phyloP scores from a whole-genome alignment of 2,329 filamentous ascomycete genomes.

The Cladophialophora chaetospira region DNA sequence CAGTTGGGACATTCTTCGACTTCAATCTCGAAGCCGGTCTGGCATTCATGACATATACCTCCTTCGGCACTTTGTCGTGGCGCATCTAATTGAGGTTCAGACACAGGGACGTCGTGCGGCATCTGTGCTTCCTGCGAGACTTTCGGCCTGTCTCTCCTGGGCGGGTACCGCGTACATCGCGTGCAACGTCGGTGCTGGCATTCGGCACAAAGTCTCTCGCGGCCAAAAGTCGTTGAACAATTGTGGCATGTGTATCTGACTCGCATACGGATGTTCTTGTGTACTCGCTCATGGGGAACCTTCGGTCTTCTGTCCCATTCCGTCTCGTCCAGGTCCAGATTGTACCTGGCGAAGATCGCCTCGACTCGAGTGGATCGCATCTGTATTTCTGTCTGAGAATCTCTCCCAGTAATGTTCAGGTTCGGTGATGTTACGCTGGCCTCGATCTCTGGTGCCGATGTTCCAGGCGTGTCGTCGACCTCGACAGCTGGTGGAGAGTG shows the following conservation, averaged over 20 bases:
- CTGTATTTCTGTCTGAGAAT: constrained; percentile 15
- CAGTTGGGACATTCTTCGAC: constrained; percentile 30
- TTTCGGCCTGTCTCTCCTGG: constrained; percentile 59
- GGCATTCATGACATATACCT: constrained; percentile 31
- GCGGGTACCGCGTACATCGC: constrained; percentile 74
- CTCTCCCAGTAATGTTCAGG: not conserved
- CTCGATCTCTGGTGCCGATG: not conserved
- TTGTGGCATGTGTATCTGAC: constrained; percentile 69
- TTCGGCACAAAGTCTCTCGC: constrained; percentile 70
- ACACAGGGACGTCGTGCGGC: not conserved
- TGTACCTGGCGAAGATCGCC: constrained; percentile 51
- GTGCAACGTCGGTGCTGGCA: constrained; percentile 82
- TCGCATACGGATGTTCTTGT: constrained; percentile 51
- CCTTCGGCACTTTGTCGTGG: constrained; percentile 5
- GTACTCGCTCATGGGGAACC: constrained; percentile 42
- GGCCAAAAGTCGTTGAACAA: constrained; percentile 73
- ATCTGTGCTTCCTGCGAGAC: not conserved
- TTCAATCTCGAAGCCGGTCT: constrained; percentile 23
- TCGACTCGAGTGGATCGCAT: constrained; percentile 48
- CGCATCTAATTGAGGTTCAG: not conserved
- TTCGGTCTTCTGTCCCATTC: constrained; percentile 44
- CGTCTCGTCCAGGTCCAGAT: constrained; percentile 45
- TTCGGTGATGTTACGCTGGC: not conserved
- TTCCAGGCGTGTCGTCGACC: constrained; percentile 20
- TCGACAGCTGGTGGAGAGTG: constrained; percentile 11